These are phyloP conservation scores for Martiniozyma abietophila DNA, from an alignment of 805 yeast genomes.

Conservation along the genomic window DNA sequence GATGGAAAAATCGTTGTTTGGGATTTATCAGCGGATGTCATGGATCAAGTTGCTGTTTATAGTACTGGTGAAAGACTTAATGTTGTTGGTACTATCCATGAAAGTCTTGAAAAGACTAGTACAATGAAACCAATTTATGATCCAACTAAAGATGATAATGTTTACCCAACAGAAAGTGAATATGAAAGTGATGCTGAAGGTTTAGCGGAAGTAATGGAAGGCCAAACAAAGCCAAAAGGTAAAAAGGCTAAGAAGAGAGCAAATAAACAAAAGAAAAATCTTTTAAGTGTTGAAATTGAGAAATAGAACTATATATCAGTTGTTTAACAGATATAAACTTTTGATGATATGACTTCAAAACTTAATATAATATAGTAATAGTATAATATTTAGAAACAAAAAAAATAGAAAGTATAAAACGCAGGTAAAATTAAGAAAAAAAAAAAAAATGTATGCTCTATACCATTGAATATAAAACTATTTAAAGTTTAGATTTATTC, in stretches of 20 bases:
- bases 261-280: slow-evolving; percentile 32
- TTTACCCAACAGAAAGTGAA: slow-evolving; percentile 50
- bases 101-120: slow-evolving; percentile 61
- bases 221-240: slow-evolving; percentile 25
- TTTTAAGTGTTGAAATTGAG: slow-evolving; percentile 48
- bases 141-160: slow-evolving; percentile 31
- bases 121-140: slow-evolving; percentile 47
- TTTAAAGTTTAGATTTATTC: slow-evolving; percentile 32
- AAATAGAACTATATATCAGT: too few species aligned
- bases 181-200: slow-evolving; percentile 71
- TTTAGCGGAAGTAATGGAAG: slow-evolving; percentile 46
- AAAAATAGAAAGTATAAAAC: not conserved
- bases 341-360: too few species aligned
- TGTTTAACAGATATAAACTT: too few species aligned
- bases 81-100: slow-evolving; percentile 72
- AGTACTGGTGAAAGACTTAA: slow-evolving; percentile 86
- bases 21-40: slow-evolving; percentile 43
- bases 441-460: slow-evolving; percentile 28
- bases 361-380: not conserved
- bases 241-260: slow-evolving; percentile 31
- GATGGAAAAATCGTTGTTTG: slow-evolving; percentile 92
- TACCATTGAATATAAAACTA: slow-evolving; percentile 27
- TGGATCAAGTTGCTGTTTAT: slow-evolving; percentile 84
- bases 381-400: not conserved
- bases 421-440: slow-evolving; percentile 19